These are phyloP conservation scores for Yamadazyma sp. DNA, from an alignment of 1,139 yeast species.

Conservation along the genomic window DNA sequence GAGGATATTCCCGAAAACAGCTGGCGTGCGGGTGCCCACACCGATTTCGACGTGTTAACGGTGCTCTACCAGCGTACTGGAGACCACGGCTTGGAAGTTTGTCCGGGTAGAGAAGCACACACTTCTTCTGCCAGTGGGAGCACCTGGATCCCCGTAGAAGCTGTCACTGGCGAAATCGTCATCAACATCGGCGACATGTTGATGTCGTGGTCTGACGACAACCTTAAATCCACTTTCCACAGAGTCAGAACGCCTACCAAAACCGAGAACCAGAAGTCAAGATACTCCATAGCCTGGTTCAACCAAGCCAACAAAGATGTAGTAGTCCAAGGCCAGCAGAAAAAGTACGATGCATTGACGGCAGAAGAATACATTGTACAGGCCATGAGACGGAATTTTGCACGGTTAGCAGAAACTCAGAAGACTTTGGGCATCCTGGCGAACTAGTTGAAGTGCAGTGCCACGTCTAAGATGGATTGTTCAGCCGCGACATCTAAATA, in stretches of 20 bases:
- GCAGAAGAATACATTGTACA: slow-evolving; percentile 25
- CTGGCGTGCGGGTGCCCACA: slow-evolving; percentile 33
- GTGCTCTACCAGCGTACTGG: slow-evolving; percentile 28
- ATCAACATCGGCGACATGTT: slow-evolving; percentile 32
- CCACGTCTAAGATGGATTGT: not conserved
- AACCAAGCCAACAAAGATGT: slow-evolving; percentile 31
- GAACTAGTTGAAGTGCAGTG: not conserved
- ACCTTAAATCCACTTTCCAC: slow-evolving; percentile 27
- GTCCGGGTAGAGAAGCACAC: slow-evolving; percentile 30
- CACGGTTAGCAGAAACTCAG: slow-evolving; percentile 6
- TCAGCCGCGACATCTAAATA: not conserved
- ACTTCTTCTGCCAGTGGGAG: slow-evolving; percentile 28
- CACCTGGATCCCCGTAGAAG: slow-evolving; percentile 27
- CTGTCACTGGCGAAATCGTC: slow-evolving; percentile 29
- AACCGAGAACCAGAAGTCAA: slow-evolving; percentile 21
- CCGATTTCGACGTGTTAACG: slow-evolving; percentile 29
- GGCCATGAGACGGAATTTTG: slow-evolving; percentile 26
- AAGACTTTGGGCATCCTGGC: not conserved
- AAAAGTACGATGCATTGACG: slow-evolving; percentile 24
- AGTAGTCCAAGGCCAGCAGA: slow-evolving; percentile 25
- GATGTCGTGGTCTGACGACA: slow-evolving; percentile 32
- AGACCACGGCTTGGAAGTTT: slow-evolving; percentile 29
- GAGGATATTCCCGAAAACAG: slow-evolving; percentile 15
- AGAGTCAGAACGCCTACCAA: slow-evolving; percentile 23
- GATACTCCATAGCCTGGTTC: slow-evolving; percentile 28